Percentiles rank a stretch among this genome's conserved stretches.
Evolutionary conservation across 2,329 filamentous ascomycete species (phyloP).

Genomic region (Penicillium freii): DNA sequence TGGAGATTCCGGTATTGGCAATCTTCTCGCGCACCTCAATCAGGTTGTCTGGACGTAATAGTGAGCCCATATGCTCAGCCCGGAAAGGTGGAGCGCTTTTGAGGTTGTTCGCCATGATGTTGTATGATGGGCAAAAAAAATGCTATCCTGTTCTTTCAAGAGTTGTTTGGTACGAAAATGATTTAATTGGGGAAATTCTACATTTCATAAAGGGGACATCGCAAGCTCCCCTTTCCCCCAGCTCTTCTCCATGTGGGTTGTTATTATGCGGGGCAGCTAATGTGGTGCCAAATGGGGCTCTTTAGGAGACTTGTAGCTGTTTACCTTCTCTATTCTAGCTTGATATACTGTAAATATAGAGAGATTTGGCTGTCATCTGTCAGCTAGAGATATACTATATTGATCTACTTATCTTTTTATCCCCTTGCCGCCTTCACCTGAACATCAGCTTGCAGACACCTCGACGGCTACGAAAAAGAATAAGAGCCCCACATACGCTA

Average conservation of each 20-base stretch:
- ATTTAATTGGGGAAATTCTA: not conserved
- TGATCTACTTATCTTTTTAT: too few relatives aligned
- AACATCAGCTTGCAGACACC: not conserved
- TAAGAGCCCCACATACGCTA: not conserved
- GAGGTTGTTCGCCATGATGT: constrained; percentile 16
- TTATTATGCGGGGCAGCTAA: not conserved
- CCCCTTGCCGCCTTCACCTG: too few relatives aligned
- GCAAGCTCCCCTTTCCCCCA: not conserved
- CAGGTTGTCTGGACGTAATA: constrained; percentile 20
- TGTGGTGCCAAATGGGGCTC: not conserved
- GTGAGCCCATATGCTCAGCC: constrained; percentile 25
- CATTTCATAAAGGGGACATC: not conserved
- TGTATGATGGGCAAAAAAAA: not conserved
- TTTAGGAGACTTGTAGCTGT: not conserved
- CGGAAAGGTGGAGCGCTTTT: constrained; percentile 25
- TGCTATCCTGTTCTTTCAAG: not conserved
- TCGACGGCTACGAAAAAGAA: not conserved
- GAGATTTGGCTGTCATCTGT: not conserved
- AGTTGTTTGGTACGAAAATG: not conserved
- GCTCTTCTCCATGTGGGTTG: not conserved
- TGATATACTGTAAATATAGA: not conserved
- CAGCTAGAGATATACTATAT: not conserved
- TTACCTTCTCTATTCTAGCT: not conserved
- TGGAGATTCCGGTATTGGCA: constrained; percentile 18
- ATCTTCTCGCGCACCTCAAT: constrained; percentile 22